A percentile compares a stretch with the other conserved stretches of the same genome.
phyloP scores from a whole-genome alignment of 306 rosid species.

The Acacia melanoxylon region DNA sequence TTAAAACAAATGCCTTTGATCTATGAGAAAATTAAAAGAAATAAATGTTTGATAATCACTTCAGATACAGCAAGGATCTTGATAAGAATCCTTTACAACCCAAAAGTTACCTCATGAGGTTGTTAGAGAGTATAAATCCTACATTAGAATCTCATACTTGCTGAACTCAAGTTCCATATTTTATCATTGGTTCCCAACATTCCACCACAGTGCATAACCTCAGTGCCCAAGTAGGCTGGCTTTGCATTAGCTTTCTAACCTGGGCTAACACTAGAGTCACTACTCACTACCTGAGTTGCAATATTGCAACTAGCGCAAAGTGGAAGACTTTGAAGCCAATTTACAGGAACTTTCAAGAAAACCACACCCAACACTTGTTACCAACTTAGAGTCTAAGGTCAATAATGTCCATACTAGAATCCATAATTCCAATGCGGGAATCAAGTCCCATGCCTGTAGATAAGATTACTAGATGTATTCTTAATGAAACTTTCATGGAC shows the following conservation, averaged over 20 bases:
- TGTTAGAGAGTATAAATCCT: not conserved
- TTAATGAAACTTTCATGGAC: not conserved
- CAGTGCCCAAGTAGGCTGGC: not conserved
- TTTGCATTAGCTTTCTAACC: not conserved
- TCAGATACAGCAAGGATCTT: not conserved
- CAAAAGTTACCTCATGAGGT: not conserved
- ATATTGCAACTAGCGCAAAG: no score
- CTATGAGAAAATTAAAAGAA: constrained; percentile 15
- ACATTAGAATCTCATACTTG: not conserved
- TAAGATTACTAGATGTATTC: not conserved
- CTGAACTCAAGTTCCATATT: not conserved
- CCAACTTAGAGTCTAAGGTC: not conserved
- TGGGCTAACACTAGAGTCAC: not conserved
- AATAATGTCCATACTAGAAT: not conserved
- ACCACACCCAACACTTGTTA: not conserved
- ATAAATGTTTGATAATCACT: not conserved
- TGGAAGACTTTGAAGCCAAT: not conserved
- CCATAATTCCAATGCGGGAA: not conserved
- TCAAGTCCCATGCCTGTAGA: not conserved
- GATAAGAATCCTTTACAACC: not conserved
- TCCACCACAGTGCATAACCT: not conserved
- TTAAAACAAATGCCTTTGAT: constrained; percentile 11
- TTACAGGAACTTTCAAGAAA: not conserved
- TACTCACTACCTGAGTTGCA: no score
- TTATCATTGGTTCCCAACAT: not conserved